A percentile compares a stretch with the other conserved stretches of the same genome.
Conservation (phyloP, 495 filamentous ascomycete genomes). For the Bathelium albidoporum region DNA sequence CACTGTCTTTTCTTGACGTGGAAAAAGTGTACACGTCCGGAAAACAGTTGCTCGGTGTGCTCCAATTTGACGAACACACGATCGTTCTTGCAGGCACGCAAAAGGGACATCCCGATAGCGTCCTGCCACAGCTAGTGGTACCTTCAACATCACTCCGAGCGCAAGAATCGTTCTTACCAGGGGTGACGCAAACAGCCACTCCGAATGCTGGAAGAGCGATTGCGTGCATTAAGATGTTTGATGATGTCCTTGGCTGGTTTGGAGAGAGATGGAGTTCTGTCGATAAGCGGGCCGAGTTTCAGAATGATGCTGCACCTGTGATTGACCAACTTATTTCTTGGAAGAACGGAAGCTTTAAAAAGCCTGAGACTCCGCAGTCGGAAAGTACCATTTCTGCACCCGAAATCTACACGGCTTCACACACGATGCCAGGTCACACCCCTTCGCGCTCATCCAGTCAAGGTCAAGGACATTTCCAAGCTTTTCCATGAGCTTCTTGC, state of each 20-base stretch:
- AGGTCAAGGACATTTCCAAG: no score
- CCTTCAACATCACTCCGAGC: background rate
- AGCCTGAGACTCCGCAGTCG: background rate
- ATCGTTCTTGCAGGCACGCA: constrained; percentile 18
- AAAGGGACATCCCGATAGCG: background rate
- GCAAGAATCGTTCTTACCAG: background rate
- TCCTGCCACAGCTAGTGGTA: background rate
- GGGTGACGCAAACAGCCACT: background rate
- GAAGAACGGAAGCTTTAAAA: background rate
- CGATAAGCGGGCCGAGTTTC: background rate
- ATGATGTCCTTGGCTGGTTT: background rate
- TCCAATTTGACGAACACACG: constrained; percentile 44
- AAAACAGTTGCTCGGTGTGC: constrained; percentile 56
- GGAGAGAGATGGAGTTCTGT: background rate
- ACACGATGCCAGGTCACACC: background rate
- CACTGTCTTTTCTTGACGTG: constrained; percentile 65
- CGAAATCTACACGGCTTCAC: background rate
- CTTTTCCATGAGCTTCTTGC: no score
- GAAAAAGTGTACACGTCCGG: constrained; percentile 63
- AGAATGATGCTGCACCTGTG: background rate
- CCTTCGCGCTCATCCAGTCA: background rate
- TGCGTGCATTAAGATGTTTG: background rate
- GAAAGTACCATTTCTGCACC: background rate
- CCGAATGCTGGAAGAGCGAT: constrained; percentile 3
- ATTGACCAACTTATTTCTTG: background rate